Conservation (phyloP, 1,284 basidiomycete genomes). For the Cutaneotrichosporon spelunceum region DNA sequence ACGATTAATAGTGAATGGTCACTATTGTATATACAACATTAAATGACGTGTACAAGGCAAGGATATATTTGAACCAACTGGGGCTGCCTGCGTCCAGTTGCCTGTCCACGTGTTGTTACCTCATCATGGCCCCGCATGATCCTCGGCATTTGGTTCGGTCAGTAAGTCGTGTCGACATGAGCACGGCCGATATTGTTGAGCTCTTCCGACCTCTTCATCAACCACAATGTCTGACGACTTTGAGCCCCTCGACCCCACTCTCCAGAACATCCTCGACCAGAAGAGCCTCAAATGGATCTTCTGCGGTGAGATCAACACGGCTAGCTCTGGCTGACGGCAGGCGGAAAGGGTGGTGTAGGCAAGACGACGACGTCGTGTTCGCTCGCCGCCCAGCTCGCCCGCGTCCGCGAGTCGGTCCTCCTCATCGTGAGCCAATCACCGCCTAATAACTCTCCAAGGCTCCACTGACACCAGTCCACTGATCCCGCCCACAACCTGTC, state of each 20-base stretch:
- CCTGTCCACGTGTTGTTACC: background rate
- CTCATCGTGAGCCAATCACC: constrained; percentile 81
- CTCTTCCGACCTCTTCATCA: background rate
- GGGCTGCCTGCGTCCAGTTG: too few species aligned
- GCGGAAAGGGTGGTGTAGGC: constrained; percentile 93
- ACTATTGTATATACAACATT: too few species aligned
- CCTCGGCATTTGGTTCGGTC: background rate
- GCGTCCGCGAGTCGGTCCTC: constrained; percentile 81
- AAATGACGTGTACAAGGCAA: too few species aligned
- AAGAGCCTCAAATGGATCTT: constrained; percentile 91
- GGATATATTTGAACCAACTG: too few species aligned
- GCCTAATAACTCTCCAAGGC: rapidly evolving
- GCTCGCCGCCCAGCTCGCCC: constrained; percentile 87
- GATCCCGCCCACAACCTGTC: constrained; percentile 99
- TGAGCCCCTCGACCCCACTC: constrained; percentile 63
- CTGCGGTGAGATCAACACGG: constrained; percentile 65
- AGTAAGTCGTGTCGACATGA: background rate
- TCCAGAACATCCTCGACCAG: constrained; percentile 87
- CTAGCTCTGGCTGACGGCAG: constrained; percentile 53
- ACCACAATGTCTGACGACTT: constrained; percentile 31
- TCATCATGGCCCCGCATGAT: too few species aligned
- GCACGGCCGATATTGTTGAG: background rate
- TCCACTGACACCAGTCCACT: constrained; percentile 67
- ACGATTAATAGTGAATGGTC: too few species aligned
- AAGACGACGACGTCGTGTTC: constrained; percentile 92